Evolutionary conservation across 1,139 yeast species (phyloP).

Genomic region (Saccharomyces hybrid): DNA sequence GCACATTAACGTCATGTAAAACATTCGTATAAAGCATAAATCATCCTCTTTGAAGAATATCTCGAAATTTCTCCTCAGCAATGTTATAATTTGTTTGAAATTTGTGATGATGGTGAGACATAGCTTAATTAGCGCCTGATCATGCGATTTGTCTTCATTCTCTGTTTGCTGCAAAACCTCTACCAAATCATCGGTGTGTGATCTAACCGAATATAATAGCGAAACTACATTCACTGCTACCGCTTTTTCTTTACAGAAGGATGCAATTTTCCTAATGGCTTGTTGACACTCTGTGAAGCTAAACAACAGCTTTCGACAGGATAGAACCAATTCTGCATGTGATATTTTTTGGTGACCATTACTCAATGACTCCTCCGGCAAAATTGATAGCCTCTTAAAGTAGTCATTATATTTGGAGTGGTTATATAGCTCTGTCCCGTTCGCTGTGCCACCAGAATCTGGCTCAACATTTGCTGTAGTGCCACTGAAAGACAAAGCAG

Average conservation of each 20-base stretch:
- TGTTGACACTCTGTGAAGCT: slow-evolving; percentile 66
- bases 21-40: slow-evolving; percentile 62
- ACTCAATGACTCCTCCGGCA: slow-evolving; percentile 43
- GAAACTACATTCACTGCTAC: slow-evolving; percentile 53
- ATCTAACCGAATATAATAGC: slow-evolving; percentile 47
- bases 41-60: slow-evolving; percentile 51
- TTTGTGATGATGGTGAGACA: slow-evolving; percentile 35
- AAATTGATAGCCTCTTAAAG: slow-evolving; percentile 60
- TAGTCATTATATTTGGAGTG: slow-evolving; percentile 52
- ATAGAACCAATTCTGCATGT: slow-evolving; percentile 38
- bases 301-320: slow-evolving; percentile 50
- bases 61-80: slow-evolving; percentile 42
- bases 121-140: slow-evolving; percentile 33
- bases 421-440: slow-evolving; percentile 20
- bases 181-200: slow-evolving; percentile 52
- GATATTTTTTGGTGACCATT: slow-evolving; percentile 21
- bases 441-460: not conserved
- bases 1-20: slow-evolving; percentile 63
- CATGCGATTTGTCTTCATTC: slow-evolving; percentile 33
- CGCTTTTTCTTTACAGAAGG: slow-evolving; percentile 59
- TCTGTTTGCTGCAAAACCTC: slow-evolving; percentile 54
- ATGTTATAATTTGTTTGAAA: slow-evolving; percentile 46
- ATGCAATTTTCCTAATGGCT: slow-evolving; percentile 56
- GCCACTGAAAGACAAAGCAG: slow-evolving; percentile 1
- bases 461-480: not conserved